Evolutionary conservation across 176 grass and related monocot genomes (phyloP).

Genomic region (Oryza australiensis): DNA sequence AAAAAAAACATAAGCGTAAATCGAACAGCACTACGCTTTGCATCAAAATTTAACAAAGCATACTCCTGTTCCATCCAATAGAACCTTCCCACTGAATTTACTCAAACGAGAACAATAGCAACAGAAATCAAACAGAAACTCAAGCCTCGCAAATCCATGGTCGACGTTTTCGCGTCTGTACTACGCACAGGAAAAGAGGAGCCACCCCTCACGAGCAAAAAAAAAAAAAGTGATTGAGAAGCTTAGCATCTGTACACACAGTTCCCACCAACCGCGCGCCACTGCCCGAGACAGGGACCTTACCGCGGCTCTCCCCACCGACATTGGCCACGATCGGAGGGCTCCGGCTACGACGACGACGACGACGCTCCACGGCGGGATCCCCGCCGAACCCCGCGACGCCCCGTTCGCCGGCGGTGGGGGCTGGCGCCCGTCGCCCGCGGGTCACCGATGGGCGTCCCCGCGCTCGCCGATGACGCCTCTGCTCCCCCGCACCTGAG

Average conservation of each 20-base stretch:
- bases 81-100: not conserved
- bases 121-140: constrained; percentile 6
- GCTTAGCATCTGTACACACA: constrained; percentile 18
- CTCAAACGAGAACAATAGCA: not conserved
- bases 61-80: constrained; percentile 32
- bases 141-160: constrained; percentile 6
- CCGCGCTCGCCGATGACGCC: constrained; percentile 6
- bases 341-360: not conserved
- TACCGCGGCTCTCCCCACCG: constrained; percentile 40
- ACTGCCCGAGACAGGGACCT: constrained; percentile 43
- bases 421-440: not conserved
- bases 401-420: not conserved
- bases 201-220: constrained; percentile 22
- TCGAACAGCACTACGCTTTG: not conserved
- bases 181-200: constrained; percentile 20
- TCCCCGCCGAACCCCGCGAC: not conserved
- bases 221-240: constrained; percentile 28
- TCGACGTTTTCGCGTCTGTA: constrained; percentile 10
- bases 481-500: constrained; percentile 2
- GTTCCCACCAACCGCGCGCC: constrained; percentile 49
- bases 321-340: constrained; percentile 26
- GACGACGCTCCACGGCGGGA: constrained; percentile 4
- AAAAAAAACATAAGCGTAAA: not conserved
- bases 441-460: not conserved
- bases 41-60: constrained; percentile 23